phyloP scores from a whole-genome alignment of 805 yeast species.

The Torulaspora quercuum region DNA sequence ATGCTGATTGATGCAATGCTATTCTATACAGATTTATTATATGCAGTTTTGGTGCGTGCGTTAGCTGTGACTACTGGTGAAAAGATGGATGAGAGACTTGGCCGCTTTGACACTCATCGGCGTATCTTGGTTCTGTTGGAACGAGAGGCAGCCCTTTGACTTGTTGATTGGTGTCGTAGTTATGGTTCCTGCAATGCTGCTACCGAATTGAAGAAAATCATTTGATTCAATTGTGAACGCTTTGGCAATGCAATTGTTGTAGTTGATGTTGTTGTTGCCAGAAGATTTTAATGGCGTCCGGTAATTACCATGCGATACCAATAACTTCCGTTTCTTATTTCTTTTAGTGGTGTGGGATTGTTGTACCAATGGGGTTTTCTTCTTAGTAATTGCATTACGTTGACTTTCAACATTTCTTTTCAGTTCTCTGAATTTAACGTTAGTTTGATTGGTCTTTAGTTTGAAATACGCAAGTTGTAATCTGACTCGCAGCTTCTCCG shows the following conservation, averaged over 20 bases:
- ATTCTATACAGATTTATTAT: background rate
- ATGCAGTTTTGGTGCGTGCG: slow-evolving; percentile 2
- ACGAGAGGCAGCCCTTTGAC: slow-evolving; percentile 2
- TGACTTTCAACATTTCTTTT: slow-evolving; percentile 12
- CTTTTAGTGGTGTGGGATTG: background rate
- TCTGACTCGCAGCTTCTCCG: slow-evolving; percentile 43
- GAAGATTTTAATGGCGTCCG: slow-evolving; percentile 24
- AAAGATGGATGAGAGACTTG: slow-evolving; percentile 34
- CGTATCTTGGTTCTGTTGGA: slow-evolving; percentile 24
- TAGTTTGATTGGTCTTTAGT: slow-evolving; percentile 47
- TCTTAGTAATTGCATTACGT: background rate
- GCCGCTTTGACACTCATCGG: slow-evolving; percentile 39
- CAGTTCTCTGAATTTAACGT: slow-evolving; percentile 20
- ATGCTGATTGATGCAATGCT: slow-evolving; percentile 7
- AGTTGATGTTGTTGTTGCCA: slow-evolving; percentile 3
- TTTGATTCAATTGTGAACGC: background rate
- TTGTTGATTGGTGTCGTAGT: slow-evolving; percentile 16
- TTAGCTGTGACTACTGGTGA: slow-evolving; percentile 25
- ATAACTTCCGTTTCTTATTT: slow-evolving; percentile 25
- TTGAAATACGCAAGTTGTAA: slow-evolving; percentile 52
- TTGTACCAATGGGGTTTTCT: background rate
- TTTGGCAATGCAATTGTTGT: background rate
- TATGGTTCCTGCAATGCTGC: slow-evolving; percentile 3
- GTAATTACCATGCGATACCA: slow-evolving; percentile 31
- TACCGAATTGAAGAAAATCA: slow-evolving; percentile 9